Evolutionary conservation across 225 moss, liverwort and hornwort species (phyloP).

Genomic region (Takakia lepidozioides): DNA sequence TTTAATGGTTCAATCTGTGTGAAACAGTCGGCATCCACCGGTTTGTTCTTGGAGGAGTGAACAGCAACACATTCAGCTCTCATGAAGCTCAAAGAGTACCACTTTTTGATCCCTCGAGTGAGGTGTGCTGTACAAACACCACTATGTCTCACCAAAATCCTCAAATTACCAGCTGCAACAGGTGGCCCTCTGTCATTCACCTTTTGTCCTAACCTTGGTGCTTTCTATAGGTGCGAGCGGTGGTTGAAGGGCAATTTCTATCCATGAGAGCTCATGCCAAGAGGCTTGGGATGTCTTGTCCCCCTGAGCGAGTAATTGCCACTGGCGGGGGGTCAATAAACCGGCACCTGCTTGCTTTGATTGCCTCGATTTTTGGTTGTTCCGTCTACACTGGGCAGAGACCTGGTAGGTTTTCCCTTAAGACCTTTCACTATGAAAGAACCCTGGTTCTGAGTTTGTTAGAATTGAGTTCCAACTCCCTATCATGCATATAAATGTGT

Average conservation of each 20-base stretch:
- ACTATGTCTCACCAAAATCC: too few species aligned
- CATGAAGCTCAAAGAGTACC: conserved; percentile 29
- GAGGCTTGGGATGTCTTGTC: conserved; percentile 80
- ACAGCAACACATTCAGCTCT: conserved; percentile 12
- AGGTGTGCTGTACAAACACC: too few species aligned
- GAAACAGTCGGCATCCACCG: conserved; percentile 56
- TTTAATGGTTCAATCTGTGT: too few species aligned
- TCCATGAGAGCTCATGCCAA: conserved; percentile 85
- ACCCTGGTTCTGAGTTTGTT: neutral
- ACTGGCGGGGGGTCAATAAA: conserved; percentile 94
- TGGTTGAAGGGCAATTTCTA: conserved; percentile 88
- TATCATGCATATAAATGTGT: too few species aligned
- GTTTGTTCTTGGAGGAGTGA: conserved; percentile 29
- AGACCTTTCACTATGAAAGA: too few species aligned
- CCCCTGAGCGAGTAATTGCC: conserved; percentile 78
- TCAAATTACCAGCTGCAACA: too few species aligned
- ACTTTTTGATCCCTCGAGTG: conserved; percentile 50
- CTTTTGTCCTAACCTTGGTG: neutral
- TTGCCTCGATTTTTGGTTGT: conserved; percentile 76
- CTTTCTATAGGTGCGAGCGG: conserved; percentile 61
- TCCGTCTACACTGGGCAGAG: conserved; percentile 69
- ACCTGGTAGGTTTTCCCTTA: conserved; percentile 46
- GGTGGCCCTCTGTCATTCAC: too few species aligned
- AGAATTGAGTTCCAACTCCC: too few species aligned
- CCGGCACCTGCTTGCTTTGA: conserved; percentile 46